These are phyloP conservation scores for Neonectria hederae DNA, from an alignment of 2,329 filamentous ascomycete genomes.

Conservation along the genomic window DNA sequence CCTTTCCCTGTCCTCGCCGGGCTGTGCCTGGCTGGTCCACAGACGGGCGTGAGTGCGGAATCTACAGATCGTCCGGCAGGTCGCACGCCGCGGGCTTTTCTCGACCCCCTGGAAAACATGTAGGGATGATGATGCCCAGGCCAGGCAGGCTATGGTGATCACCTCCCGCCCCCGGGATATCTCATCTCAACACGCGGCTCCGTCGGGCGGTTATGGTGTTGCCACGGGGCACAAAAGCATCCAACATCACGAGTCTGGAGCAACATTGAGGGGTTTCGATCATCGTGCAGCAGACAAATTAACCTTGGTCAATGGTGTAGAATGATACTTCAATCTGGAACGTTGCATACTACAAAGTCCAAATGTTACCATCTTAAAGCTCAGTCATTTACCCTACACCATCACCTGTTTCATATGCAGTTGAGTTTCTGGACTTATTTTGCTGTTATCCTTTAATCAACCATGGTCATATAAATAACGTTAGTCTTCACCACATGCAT, in stretches of 20 bases:
- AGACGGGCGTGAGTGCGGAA: conserved; percentile 14
- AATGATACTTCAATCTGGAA: neutral
- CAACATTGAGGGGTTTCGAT: conserved; percentile 12
- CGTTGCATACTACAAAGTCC: neutral
- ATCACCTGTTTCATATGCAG: neutral
- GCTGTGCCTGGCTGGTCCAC: neutral
- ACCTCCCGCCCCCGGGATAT: neutral
- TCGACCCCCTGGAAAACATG: conserved; percentile 8
- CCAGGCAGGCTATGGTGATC: conserved; percentile 7
- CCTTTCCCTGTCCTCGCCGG: conserved; percentile 1
- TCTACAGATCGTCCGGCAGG: conserved; percentile 23
- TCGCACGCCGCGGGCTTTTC: conserved; percentile 12
- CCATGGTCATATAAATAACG: neutral
- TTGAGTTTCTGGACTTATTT: neutral
- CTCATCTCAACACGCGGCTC: conserved; percentile 10
- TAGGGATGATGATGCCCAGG: conserved; percentile 10
- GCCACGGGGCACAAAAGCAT: conserved; percentile 13
- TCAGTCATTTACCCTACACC: neutral
- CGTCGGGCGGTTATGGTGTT: conserved; percentile 9
- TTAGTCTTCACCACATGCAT: neutral
- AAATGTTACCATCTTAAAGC: neutral
- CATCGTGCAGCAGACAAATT: neutral
- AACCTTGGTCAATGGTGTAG: neutral
- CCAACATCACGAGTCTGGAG: conserved; percentile 4
- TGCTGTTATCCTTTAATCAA: neutral